Evolutionary conservation across 345 rosid genomes (phyloP).

Genomic region (Boechera stricta): DNA sequence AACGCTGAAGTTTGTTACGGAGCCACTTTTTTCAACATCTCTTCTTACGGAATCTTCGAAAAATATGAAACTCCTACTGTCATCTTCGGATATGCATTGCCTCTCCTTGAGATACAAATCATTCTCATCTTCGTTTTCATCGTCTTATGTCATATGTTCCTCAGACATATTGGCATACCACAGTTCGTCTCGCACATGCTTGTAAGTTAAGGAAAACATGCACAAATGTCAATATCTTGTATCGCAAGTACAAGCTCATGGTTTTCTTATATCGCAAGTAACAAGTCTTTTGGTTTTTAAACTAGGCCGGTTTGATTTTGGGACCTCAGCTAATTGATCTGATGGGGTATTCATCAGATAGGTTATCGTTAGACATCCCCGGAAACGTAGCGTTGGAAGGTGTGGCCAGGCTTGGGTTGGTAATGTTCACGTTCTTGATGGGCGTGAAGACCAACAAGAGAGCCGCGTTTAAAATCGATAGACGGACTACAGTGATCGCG

Average conservation of each 20-base stretch:
- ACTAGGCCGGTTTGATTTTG: slow-evolving; percentile 40
- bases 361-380: slow-evolving; percentile 21
- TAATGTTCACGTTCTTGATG: slow-evolving; percentile 54
- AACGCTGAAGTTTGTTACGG: slow-evolving; percentile 22
- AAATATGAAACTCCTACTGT: slow-evolving; percentile 5
- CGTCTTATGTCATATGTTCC: slow-evolving; percentile 30
- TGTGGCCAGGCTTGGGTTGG: slow-evolving; percentile 46
- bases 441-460: slow-evolving; percentile 56
- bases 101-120: slow-evolving; percentile 44
- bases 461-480: slow-evolving; percentile 27
- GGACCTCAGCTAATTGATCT: slow-evolving; percentile 39
- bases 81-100: slow-evolving; percentile 42
- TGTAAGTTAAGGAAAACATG: slow-evolving; percentile 24
- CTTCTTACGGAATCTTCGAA: slow-evolving; percentile 39
- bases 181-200: slow-evolving; percentile 42
- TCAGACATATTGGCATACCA: slow-evolving; percentile 39
- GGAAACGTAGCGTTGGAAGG: slow-evolving; percentile 43
- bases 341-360: slow-evolving; percentile 19
- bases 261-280: slow-evolving; percentile 23
- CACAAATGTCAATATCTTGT: slow-evolving; percentile 5
- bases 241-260: neutral
- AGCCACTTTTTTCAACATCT: slow-evolving; percentile 31
- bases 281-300: neutral
- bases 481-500: slow-evolving; percentile 25
- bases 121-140: slow-evolving; percentile 30